These are phyloP conservation scores for Calocybe cyanea DNA, from an alignment of 768 basidiomycete genomes.

Conservation along the genomic window DNA sequence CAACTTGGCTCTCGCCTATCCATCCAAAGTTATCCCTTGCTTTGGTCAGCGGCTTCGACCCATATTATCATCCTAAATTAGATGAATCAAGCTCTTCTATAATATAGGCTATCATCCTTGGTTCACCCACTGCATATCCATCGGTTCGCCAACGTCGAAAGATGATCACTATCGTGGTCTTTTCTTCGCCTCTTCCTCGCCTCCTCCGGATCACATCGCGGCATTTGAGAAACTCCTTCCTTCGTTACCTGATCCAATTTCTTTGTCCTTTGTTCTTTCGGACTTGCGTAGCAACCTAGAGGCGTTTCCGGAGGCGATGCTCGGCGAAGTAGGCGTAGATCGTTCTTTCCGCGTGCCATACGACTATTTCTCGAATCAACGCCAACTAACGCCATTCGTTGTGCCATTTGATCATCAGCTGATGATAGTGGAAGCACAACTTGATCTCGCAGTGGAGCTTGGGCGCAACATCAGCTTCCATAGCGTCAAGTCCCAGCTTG, in stretches of 20 bases:
- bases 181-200: conserved; percentile 42
- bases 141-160: conserved; percentile 42
- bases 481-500: conserved; percentile 74
- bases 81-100: conserved; percentile 8
- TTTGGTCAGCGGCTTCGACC: conserved; percentile 61
- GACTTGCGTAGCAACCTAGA: conserved; percentile 58
- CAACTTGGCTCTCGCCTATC: conserved; percentile 54
- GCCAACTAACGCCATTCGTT: conserved; percentile 69
- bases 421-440: conserved; percentile 73
- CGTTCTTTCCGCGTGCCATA: conserved; percentile 71
- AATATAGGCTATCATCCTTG: conserved; percentile 86
- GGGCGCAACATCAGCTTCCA: conserved; percentile 81
- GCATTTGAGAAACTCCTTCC: conserved; percentile 56
- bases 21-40: conserved; percentile 75
- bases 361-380: conserved; percentile 44
- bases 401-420: conserved; percentile 81
- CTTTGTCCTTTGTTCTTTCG: conserved; percentile 53
- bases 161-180: conserved; percentile 73
- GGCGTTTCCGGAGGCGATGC: conserved; percentile 67
- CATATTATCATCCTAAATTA: conserved; percentile 7
- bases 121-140: conserved; percentile 79
- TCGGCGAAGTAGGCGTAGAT: conserved; percentile 95
- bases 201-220: conserved; percentile 26
- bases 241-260: conserved; percentile 67
- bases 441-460: conserved; percentile 80